Conservation (phyloP, 257 asterid genomes). For the Linaria vulgaris region DNA sequence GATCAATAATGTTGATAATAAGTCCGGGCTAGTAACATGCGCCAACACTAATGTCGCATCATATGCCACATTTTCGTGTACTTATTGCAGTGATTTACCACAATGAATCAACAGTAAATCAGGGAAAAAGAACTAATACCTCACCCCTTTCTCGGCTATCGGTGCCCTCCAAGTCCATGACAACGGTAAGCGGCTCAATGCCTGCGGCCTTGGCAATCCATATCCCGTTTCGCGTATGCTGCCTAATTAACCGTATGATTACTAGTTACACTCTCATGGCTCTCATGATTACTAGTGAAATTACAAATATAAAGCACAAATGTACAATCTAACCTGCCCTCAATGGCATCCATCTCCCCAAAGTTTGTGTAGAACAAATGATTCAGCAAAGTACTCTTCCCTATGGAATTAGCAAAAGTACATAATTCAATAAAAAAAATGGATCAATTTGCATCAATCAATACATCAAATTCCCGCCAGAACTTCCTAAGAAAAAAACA, state of each 20-base stretch:
- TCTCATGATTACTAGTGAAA: neutral
- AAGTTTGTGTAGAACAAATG: slow-evolving; percentile 42
- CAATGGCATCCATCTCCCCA: slow-evolving; percentile 44
- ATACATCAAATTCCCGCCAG: too few relatives aligned
- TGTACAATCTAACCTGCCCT: slow-evolving; percentile 28
- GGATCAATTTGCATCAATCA: too few relatives aligned
- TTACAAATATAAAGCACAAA: neutral
- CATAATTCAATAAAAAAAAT: neutral
- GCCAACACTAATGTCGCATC: neutral
- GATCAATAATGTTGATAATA: neutral
- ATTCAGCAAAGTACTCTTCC: slow-evolving; percentile 49
- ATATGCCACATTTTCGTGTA: neutral
- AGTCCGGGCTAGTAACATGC: neutral
- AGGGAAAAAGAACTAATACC: slow-evolving; percentile 29
- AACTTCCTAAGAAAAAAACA: neutral
- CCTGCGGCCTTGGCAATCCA: slow-evolving; percentile 57
- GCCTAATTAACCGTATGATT: slow-evolving; percentile 29
- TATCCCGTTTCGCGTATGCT: slow-evolving; percentile 51
- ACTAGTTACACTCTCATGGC: neutral
- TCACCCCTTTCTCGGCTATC: slow-evolving; percentile 66
- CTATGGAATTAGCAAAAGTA: slow-evolving; percentile 26
- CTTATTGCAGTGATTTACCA: neutral
- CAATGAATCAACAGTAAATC: neutral
- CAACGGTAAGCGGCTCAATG: slow-evolving; percentile 45
- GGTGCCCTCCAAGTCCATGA: slow-evolving; percentile 67